Evolutionary conservation across 495 filamentous ascomycete genomes (phyloP).

Genomic region (Daldinia bambusicola): DNA sequence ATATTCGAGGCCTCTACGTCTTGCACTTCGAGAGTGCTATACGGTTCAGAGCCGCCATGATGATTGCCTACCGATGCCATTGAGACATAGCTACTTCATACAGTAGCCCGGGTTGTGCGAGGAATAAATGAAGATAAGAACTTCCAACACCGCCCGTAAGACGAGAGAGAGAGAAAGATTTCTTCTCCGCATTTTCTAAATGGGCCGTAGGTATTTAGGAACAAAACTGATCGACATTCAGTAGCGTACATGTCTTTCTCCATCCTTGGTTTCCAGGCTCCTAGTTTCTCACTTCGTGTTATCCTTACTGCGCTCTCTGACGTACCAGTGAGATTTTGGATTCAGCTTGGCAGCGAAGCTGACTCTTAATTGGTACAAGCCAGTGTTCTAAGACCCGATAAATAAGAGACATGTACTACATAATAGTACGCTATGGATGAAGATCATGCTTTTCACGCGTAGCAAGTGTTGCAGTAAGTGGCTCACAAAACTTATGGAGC

Average conservation of each 20-base stretch:
- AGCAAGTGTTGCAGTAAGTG: slow-evolving; percentile 1
- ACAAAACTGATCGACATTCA: slow-evolving; percentile 1
- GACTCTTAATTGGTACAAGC: slow-evolving; percentile 15
- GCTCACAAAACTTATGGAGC: slow-evolving; percentile 4
- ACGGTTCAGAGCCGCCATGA: slow-evolving; percentile 32
- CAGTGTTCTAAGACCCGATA: background rate
- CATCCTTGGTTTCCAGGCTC: slow-evolving; percentile 1
- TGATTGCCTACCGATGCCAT: slow-evolving; percentile 35
- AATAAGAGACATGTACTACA: background rate
- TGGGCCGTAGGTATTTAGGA: slow-evolving; percentile 1
- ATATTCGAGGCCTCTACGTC: slow-evolving; percentile 15
- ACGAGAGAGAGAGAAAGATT: background rate
- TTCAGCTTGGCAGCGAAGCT: slow-evolving; percentile 23
- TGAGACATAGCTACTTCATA: slow-evolving; percentile 34
- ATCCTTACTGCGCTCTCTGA: slow-evolving; percentile 1
- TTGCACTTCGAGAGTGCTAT: slow-evolving; percentile 39
- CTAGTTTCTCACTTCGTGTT: slow-evolving; percentile 9
- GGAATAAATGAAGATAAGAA: slow-evolving; percentile 10
- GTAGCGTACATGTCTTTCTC: slow-evolving; percentile 3
- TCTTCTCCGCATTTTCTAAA: background rate
- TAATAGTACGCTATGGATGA: background rate
- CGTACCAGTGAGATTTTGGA: slow-evolving; percentile 35
- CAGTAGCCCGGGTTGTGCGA: background rate
- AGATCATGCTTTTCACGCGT: background rate
- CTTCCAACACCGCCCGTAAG: slow-evolving; percentile 1